These are phyloP conservation scores for Logfia minima DNA, from an alignment of 129 eudicot genomes.

Conservation along the genomic window DNA sequence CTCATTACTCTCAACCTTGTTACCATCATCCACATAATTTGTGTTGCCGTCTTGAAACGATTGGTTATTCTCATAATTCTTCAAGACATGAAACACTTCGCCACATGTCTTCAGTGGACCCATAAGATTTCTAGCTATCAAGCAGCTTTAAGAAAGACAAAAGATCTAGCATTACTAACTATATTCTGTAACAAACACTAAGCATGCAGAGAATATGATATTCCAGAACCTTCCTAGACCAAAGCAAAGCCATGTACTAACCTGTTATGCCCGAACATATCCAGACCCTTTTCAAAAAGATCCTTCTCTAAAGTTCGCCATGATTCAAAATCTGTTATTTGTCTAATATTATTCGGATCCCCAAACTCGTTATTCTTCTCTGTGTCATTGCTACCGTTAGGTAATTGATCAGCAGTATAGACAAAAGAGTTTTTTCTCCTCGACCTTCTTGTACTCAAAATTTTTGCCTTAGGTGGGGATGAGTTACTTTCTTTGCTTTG, in stretches of 20 bases:
- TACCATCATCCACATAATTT: slow-evolving; percentile 39
- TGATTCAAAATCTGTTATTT: slow-evolving; percentile 36
- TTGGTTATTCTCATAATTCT: slow-evolving; percentile 43
- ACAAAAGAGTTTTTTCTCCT: slow-evolving; percentile 40
- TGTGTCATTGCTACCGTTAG: slow-evolving; percentile 33
- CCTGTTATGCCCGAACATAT: slow-evolving; percentile 82
- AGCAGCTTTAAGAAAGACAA: slow-evolving; percentile 54
- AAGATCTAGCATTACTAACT: neutral
- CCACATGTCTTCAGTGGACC: slow-evolving; percentile 66
- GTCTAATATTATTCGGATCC: slow-evolving; percentile 38
- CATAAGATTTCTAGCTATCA: slow-evolving; percentile 75
- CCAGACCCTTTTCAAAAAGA: slow-evolving; percentile 68
- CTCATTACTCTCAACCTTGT: slow-evolving; percentile 46
- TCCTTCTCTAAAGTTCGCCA: slow-evolving; percentile 76
- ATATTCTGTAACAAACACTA: slow-evolving; percentile 8
- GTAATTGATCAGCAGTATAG: slow-evolving; percentile 27
- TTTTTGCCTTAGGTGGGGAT: slow-evolving; percentile 33
- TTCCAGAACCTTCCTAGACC: neutral
- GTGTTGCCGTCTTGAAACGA: slow-evolving; percentile 44
- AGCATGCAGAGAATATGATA: neutral
- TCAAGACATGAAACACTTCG: slow-evolving; percentile 66
- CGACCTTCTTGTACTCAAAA: slow-evolving; percentile 34
- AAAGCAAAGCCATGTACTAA: slow-evolving; percentile 24
- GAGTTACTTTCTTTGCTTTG: slow-evolving; percentile 47
- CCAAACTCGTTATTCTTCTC: slow-evolving; percentile 44